These are phyloP conservation scores for Vararia minispora DNA, from an alignment of 768 basidiomycete species.

Conservation along the genomic window DNA sequence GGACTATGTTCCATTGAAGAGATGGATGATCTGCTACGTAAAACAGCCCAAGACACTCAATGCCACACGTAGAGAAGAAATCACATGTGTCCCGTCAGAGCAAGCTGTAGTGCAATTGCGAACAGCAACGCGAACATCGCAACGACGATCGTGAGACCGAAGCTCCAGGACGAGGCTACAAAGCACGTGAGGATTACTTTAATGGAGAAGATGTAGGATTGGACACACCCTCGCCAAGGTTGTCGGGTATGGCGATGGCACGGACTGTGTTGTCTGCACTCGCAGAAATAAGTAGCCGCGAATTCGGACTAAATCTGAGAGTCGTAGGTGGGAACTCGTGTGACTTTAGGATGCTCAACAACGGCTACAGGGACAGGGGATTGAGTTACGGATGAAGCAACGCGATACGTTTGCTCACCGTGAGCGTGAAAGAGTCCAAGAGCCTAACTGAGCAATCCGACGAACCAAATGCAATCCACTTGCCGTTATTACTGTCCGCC, in stretches of 20 bases:
- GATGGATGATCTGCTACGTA: too few relatives aligned
- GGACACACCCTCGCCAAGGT: conserved; percentile 40
- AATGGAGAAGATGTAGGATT: neutral
- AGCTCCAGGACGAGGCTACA: conserved; percentile 21
- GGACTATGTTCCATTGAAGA: too few relatives aligned
- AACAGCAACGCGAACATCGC: conserved; percentile 31
- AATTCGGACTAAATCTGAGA: conserved; percentile 76
- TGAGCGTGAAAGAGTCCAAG: conserved; percentile 66
- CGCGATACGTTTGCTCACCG: conserved; percentile 37
- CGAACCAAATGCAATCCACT: conserved; percentile 72
- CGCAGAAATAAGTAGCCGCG: conserved; percentile 74
- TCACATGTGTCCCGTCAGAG: conserved; percentile 11
- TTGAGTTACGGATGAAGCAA: neutral
- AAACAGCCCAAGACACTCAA: neutral
- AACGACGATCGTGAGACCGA: conserved; percentile 29
- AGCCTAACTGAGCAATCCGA: conserved; percentile 82
- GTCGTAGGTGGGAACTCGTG: conserved; percentile 93
- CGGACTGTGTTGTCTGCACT: conserved; percentile 87
- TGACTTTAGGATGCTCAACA: conserved; percentile 80
- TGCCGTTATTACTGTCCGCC: conserved; percentile 58
- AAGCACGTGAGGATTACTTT: neutral
- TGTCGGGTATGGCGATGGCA: conserved; percentile 60
- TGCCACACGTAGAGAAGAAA: conserved; percentile 1
- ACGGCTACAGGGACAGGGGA: conserved; percentile 42
- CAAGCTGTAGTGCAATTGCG: conserved; percentile 29